Base-by-base conservation (phyloP, 129 eudicot genomes). In the Mikania micrantha region DNA sequence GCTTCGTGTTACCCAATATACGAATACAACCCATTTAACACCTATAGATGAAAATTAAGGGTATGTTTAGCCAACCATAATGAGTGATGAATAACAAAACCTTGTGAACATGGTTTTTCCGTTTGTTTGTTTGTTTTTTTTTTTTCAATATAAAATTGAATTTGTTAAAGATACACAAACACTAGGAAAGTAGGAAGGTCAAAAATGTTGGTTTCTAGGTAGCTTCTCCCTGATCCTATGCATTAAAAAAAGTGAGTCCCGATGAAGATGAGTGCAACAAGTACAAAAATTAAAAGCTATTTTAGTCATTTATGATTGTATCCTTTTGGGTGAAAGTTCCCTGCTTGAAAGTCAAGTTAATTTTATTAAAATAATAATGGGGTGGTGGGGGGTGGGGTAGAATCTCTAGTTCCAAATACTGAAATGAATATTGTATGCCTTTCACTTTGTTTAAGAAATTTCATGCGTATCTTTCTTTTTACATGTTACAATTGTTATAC, bases 121-220 rank as follows among this genome's bases (percentile, higher is more conserved):
- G 22, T 38, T 10, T 1, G n/a, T n/a, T n/a, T n/a, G n/a, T n/a
- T n/a, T n/a, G n/a, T n/a, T n/a, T n/a, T n/a, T n/a, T n/a, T n/a
- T n/a, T n/a, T n/a, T n/a, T n/a, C 9, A 25, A 3, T 40, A 52
- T 27, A 40, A 70, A 71, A 69, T 4, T 28, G 15, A 70, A 59
- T 22, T n/a, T 61, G 50, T 35, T 31, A 60, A 44, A 71, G 49
- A 42, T 17, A 32, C 69, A 69, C 54, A 35, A 69, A 27, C 62
- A 56, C 21, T 24, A 25, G 20, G 10, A 35, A 35, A 53, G 50
- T 7, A 32, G 36, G 36, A 32, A 32, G 36, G 24, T 39, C 1
- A 56, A 59, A 31, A 42, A 59, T 59, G 74, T 67, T 5, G 19
- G 42, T 63, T 62, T 73, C 70, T 72, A 61, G 70, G 77, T 47